Evolutionary conservation across 495 filamentous ascomycete species (phyloP), one percentile per base, ranked within the genome.

Genomic region (Lasiosphaeriaceae sp.): DNA sequence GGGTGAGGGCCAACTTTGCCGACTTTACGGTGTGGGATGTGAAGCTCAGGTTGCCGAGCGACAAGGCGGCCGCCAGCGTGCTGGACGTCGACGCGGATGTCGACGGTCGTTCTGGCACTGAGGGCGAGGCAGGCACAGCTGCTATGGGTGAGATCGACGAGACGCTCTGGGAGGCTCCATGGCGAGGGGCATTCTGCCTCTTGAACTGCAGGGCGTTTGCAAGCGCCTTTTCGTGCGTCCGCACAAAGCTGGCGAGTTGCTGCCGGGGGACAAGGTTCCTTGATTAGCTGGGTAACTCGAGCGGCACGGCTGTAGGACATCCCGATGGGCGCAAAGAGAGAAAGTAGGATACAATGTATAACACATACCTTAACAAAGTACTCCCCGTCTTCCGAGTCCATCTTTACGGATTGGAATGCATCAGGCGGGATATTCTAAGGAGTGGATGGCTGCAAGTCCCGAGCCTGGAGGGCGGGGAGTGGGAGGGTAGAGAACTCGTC

Each of bases 211-310:
- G 79, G 58, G 94, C 93, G 74, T 97, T 97, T 61, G 94, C 94
- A 57, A 98, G 84, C 23, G 91, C 94, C 75, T 95, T 96, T 71
- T 98, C 94, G 74, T 98, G 90, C 34, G 92, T 96, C 54, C 93
- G 90, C 69, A 98, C 91, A 75, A 96, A 97, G 71, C 86, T 87
- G 60, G 93, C 92, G 59, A 98, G 82, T 76, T 94, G 94, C 92
- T 96, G 60, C 26, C 4, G 26, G 26, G 26, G 4, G 26, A 31
- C 26, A 31, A 31, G 26, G 26, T 31, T 9, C n/a, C n/a, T n/a
- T n/a, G n/a, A 12, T 43, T 16, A 14, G 39, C 39, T 43, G 14
- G 4, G 35, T 64, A 62, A 41, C 37, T 50, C 47, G 24, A 58
- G 48, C 34, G 56, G 20, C 12, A 19, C 50, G 39, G 9, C 14